Percentiles rank a stretch among this genome's conserved stretches.
phyloP scores from a whole-genome alignment of 805 yeast genomes.

The Kodamaea hsintzibuensis region DNA sequence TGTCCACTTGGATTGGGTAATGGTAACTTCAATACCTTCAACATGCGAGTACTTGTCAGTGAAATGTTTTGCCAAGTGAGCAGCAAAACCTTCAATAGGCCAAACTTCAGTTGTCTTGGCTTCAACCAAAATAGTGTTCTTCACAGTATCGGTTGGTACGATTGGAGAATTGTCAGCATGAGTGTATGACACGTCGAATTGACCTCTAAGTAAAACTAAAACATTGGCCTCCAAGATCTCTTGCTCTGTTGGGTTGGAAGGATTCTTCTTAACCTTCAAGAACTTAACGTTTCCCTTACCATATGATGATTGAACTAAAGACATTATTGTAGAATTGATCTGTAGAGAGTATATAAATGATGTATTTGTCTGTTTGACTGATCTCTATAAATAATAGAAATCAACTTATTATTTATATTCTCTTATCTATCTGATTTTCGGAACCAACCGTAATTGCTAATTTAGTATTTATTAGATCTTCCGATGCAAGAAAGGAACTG shows the following conservation, averaged over 20 bases:
- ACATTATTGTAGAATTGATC: background rate
- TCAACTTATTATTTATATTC: conserved; percentile 1
- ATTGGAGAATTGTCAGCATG: conserved; percentile 85
- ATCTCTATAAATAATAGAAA: too few species aligned
- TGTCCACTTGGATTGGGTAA: conserved; percentile 78
- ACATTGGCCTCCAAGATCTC: conserved; percentile 86
- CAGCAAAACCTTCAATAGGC: conserved; percentile 91
- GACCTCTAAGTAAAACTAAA: conserved; percentile 71
- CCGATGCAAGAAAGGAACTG: background rate
- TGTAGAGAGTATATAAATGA: background rate
- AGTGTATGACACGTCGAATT: conserved; percentile 79
- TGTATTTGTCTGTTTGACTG: background rate
- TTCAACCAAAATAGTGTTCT: conserved; percentile 80
- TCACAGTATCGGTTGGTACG: conserved; percentile 93
- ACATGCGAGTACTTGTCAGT: conserved; percentile 75
- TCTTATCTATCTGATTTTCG: background rate
- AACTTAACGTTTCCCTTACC: conserved; percentile 94
- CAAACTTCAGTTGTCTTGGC: conserved; percentile 83
- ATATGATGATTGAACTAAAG: conserved; percentile 53
- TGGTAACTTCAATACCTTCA: conserved; percentile 63
- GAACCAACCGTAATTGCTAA: background rate
- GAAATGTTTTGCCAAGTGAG: conserved; percentile 80
- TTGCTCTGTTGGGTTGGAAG: conserved; percentile 69
- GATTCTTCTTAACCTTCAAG: conserved; percentile 82
- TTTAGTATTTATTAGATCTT: too few species aligned